These are phyloP conservation scores for Trametes sp. DNA, from an alignment of 1,284 basidiomycete species.

Conservation along the genomic window DNA sequence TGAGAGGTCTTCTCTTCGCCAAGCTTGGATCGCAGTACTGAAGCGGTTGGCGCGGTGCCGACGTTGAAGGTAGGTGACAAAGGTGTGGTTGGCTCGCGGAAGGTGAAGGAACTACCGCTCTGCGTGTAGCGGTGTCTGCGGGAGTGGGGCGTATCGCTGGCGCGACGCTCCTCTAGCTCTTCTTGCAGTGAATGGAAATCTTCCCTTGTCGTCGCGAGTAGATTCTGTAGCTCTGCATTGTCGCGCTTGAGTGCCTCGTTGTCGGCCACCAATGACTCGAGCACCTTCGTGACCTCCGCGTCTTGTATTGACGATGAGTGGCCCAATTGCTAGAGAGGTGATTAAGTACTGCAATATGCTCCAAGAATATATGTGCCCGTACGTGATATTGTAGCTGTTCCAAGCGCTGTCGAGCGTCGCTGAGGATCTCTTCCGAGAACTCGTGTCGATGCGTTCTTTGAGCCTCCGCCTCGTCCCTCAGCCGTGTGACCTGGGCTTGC, in stretches of 20 bases:
- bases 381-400: conserved; percentile 69
- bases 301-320: conserved; percentile 54
- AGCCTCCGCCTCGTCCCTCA: conserved; percentile 71
- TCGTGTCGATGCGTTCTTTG: conserved; percentile 72
- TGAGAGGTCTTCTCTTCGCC: conserved; percentile 25
- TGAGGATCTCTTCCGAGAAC: conserved; percentile 75
- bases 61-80: conserved; percentile 40
- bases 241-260: conserved; percentile 85
- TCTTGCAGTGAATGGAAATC: conserved; percentile 73
- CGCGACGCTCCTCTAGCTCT: conserved; percentile 77
- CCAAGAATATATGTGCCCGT: conserved; percentile 13
- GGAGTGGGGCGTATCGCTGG: conserved; percentile 45
- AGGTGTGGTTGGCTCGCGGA: conserved; percentile 31
- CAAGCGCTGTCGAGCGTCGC: conserved; percentile 74
- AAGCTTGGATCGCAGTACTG: conserved; percentile 35
- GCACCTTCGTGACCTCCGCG: conserved; percentile 68
- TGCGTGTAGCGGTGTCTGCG: conserved; percentile 36
- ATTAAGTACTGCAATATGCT: background rate
- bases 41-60: conserved; percentile 38
- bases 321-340: conserved; percentile 49
- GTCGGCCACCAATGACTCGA: conserved; percentile 84
- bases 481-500: conserved; percentile 70
- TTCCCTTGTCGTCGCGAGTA: conserved; percentile 80
- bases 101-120: conserved; percentile 33
- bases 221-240: conserved; percentile 77